phyloP scores from a whole-genome alignment of 2,329 filamentous ascomycete species.

The Blumeria graminis region DNA sequence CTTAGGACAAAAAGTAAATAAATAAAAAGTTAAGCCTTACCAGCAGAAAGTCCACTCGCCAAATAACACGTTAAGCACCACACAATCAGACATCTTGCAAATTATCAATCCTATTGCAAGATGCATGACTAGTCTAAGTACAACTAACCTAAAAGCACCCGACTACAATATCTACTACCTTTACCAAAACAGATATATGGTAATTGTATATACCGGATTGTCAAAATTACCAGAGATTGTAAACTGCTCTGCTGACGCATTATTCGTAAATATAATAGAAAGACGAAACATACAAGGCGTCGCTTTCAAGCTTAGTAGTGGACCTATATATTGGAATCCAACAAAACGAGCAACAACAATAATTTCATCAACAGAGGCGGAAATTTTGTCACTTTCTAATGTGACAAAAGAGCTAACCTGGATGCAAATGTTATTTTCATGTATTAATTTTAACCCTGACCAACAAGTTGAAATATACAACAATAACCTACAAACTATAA shows the following conservation, averaged over 20 bases:
- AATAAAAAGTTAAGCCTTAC: background rate
- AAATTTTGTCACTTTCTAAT: background rate
- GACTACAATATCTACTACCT: background rate
- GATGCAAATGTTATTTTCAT: background rate
- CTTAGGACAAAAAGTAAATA: too few relatives aligned
- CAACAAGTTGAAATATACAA: background rate
- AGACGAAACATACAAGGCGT: background rate
- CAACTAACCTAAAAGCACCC: background rate
- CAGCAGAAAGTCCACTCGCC: background rate
- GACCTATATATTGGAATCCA: too few relatives aligned
- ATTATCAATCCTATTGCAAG: background rate
- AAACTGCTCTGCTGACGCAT: background rate
- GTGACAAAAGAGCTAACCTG: background rate
- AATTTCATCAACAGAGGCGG: background rate
- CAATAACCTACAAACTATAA: too few relatives aligned
- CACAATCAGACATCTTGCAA: too few relatives aligned
- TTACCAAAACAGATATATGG: background rate
- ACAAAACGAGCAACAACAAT: background rate
- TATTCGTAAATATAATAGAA: background rate
- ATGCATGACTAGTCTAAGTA: background rate
- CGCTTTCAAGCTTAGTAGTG: too few relatives aligned
- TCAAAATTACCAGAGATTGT: background rate
- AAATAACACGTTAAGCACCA: background rate
- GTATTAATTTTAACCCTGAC: background rate
- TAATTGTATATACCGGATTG: too few relatives aligned